phyloP scores from a whole-genome alignment of 768 basidiomycete species.

The Omphalotus guepiniiformis region DNA sequence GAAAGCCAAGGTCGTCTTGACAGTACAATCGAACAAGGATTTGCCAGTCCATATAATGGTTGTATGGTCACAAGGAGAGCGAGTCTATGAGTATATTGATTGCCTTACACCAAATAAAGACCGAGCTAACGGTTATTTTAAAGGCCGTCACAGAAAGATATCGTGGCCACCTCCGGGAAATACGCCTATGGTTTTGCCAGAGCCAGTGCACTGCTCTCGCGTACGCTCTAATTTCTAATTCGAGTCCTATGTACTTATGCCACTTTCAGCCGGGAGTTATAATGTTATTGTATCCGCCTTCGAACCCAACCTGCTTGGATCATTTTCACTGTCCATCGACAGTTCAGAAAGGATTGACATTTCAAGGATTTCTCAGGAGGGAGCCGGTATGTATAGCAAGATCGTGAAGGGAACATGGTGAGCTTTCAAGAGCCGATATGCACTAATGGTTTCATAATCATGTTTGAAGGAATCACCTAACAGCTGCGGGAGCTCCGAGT shows the following conservation, averaged over 20 bases:
- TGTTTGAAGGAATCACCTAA: conserved; percentile 50
- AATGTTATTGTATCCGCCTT: conserved; percentile 85
- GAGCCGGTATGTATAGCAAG: conserved; percentile 86
- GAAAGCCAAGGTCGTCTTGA: conserved; percentile 41
- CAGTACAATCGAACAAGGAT: conserved; percentile 55
- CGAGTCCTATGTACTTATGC: background rate
- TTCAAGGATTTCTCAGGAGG: conserved; percentile 71
- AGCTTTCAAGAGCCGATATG: conserved; percentile 13
- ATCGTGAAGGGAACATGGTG: conserved; percentile 72
- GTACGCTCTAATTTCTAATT: conserved; percentile 35
- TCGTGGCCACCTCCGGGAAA: conserved; percentile 70
- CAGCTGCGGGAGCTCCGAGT: conserved; percentile 68
- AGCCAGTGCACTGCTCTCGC: conserved; percentile 42
- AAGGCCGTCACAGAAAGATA: conserved; percentile 61
- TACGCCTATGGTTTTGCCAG: conserved; percentile 78
- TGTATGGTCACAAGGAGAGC: conserved; percentile 71
- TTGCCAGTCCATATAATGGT: conserved; percentile 69
- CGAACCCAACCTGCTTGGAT: conserved; percentile 63
- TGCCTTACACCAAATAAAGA: background rate
- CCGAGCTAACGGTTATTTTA: conserved; percentile 17
- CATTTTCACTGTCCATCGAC: conserved; percentile 62
- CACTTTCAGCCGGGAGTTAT: conserved; percentile 64
- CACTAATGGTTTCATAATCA: background rate
- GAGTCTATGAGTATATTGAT: conserved; percentile 66
- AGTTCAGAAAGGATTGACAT: conserved; percentile 61